Evolutionary conservation across 768 basidiomycete species (phyloP).

Genomic region (Pulveroboletus ravenelii): DNA sequence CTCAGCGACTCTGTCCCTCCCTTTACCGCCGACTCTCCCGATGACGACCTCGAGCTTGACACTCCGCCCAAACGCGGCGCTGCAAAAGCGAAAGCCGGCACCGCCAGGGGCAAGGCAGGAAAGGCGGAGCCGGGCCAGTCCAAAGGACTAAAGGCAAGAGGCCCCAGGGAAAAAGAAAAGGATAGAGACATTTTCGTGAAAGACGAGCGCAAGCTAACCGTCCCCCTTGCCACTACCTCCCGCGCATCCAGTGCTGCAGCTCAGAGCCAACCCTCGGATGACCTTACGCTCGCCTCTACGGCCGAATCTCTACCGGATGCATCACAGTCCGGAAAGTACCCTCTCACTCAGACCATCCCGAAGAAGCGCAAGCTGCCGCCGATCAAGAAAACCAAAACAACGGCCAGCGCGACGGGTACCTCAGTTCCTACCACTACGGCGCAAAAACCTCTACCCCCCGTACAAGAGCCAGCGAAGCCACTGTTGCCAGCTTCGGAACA

Average conservation of each 20-base stretch:
- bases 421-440: conserved; percentile 22
- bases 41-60: conserved; percentile 27
- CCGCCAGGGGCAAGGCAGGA: conserved; percentile 25
- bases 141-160: conserved; percentile 29
- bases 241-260: conserved; percentile 30
- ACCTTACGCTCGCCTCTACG: conserved; percentile 4
- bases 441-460: conserved; percentile 17
- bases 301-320: conserved; percentile 9
- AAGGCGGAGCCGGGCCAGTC: conserved; percentile 14
- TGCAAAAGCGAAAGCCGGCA: conserved; percentile 18
- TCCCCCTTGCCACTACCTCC: conserved; percentile 13
- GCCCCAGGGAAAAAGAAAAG: conserved; percentile 28
- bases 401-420: conserved; percentile 17
- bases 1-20: conserved; percentile 21
- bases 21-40: conserved; percentile 19
- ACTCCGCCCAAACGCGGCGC: conserved; percentile 18
- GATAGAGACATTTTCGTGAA: conserved; percentile 36
- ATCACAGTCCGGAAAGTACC: conserved; percentile 29
- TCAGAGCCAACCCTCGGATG: conserved; percentile 29
- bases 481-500: conserved; percentile 24
- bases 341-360: conserved; percentile 25
- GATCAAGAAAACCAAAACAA: conserved; percentile 64
- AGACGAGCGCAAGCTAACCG: conserved; percentile 37
- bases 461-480: conserved; percentile 26
- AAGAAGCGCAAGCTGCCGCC: conserved; percentile 63